Evolutionary conservation across 1,284 basidiomycete species (phyloP).

Genomic region (Apiotrichum porosum): DNA sequence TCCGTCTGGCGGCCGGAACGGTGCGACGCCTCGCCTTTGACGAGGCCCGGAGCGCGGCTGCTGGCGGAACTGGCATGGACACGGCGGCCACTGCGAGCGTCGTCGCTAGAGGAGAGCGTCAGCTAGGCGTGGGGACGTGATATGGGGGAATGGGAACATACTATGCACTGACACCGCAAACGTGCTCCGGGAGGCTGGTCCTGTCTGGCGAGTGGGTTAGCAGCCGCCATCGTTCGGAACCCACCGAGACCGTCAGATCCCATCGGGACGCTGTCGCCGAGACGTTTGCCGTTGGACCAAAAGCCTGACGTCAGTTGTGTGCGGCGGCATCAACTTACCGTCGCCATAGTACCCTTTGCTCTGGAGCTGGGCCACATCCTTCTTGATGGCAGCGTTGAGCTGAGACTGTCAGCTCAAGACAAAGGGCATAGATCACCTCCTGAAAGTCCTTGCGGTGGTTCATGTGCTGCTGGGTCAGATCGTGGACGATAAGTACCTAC

Average conservation of each 20-base stretch:
- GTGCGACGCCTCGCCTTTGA: slow-evolving; percentile 40
- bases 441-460: slow-evolving; percentile 48
- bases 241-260: slow-evolving; percentile 38
- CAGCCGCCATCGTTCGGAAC: too few species aligned
- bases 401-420: slow-evolving; percentile 12
- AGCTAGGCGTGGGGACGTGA: neutral
- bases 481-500: neutral
- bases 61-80: slow-evolving; percentile 20
- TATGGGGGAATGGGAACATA: too few species aligned
- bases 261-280: slow-evolving; percentile 36
- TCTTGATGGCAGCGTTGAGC: slow-evolving; percentile 44
- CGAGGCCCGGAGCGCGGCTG: slow-evolving; percentile 27
- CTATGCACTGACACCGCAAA: slow-evolving; percentile 42
- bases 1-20: slow-evolving; percentile 43
- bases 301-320: slow-evolving; percentile 28
- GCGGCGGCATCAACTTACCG: slow-evolving; percentile 27
- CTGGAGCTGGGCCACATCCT: slow-evolving; percentile 38
- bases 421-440: too few species aligned
- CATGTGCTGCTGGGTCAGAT: slow-evolving; percentile 41
- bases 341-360: slow-evolving; percentile 44
- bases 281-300: slow-evolving; percentile 42
- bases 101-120: slow-evolving; percentile 21
- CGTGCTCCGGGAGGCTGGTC: slow-evolving; percentile 42
- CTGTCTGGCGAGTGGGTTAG: slow-evolving; percentile 17
- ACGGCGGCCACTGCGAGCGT: slow-evolving; percentile 32